These are phyloP conservation scores for Amanita pallidorosea DNA, from an alignment of 768 basidiomycete species.

Conservation along the genomic window DNA sequence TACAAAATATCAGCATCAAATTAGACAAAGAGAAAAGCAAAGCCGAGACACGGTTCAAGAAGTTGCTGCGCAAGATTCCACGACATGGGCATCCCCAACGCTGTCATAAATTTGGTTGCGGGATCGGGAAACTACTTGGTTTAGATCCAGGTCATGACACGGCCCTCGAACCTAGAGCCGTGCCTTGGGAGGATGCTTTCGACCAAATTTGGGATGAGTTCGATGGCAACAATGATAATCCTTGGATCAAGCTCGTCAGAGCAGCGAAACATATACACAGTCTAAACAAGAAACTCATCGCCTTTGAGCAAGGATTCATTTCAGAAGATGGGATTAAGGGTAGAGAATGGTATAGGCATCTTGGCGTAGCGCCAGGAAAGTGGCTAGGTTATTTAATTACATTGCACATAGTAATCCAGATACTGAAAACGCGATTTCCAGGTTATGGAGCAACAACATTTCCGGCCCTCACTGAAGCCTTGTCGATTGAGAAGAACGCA, in stretches of 20 bases:
- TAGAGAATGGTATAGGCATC: slow-evolving; percentile 79
- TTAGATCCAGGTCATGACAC: neutral
- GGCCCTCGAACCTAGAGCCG: slow-evolving; percentile 8
- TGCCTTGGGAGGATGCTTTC: neutral
- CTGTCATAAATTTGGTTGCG: neutral
- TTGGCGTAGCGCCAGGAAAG: slow-evolving; percentile 81
- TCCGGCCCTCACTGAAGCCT: slow-evolving; percentile 70
- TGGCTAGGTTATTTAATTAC: slow-evolving; percentile 51
- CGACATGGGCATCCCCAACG: slow-evolving; percentile 9
- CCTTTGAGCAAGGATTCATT: slow-evolving; percentile 77
- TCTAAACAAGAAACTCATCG: slow-evolving; percentile 55
- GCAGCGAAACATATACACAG: slow-evolving; percentile 47
- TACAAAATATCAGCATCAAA: slow-evolving; percentile 39
- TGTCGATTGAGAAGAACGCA: slow-evolving; percentile 56
- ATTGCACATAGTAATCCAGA: neutral
- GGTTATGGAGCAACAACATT: slow-evolving; percentile 82
- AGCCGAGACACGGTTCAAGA: slow-evolving; percentile 42
- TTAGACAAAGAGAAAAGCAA: slow-evolving; percentile 50
- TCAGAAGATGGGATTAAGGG: slow-evolving; percentile 66
- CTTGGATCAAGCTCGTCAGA: slow-evolving; percentile 28
- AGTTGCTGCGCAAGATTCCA: slow-evolving; percentile 26
- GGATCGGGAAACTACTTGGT: neutral
- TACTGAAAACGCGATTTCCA: slow-evolving; percentile 16
- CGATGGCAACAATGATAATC: neutral
- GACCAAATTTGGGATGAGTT: neutral